Percentiles rank a stretch among this genome's conserved stretches.
Evolutionary conservation across 768 basidiomycete genomes (phyloP).

Genomic region (Pleurotus cornucopiae): DNA sequence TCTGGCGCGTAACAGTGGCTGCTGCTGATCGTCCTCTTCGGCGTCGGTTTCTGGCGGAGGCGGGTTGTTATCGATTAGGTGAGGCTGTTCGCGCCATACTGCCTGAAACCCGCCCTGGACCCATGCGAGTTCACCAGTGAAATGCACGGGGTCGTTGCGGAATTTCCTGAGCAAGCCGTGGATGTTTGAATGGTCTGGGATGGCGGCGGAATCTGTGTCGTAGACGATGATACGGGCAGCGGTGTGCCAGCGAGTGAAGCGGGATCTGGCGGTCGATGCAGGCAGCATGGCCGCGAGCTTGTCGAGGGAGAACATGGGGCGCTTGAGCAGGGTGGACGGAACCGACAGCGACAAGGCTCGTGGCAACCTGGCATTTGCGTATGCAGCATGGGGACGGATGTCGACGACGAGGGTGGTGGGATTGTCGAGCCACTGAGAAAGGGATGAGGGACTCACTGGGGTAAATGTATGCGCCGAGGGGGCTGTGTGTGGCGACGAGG

Average conservation of each 20-base stretch:
- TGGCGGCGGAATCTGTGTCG: slow-evolving; percentile 68
- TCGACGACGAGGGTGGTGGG: slow-evolving; percentile 69
- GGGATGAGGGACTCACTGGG: slow-evolving; percentile 20
- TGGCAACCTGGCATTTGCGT: slow-evolving; percentile 59
- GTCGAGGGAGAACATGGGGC: slow-evolving; percentile 79
- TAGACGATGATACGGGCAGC: slow-evolving; percentile 74
- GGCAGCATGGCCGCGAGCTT: slow-evolving; percentile 82
- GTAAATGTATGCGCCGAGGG: slow-evolving; percentile 10
- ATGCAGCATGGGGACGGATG: slow-evolving; percentile 80
- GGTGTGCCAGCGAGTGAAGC: slow-evolving; percentile 56
- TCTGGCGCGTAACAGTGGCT: slow-evolving; percentile 45
- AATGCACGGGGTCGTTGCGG: slow-evolving; percentile 35
- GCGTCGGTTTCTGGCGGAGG: slow-evolving; percentile 49
- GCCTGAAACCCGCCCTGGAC: slow-evolving; percentile 80
- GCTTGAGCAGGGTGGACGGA: slow-evolving; percentile 90
- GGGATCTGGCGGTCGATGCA: slow-evolving; percentile 46
- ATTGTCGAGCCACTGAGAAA: slow-evolving; percentile 29
- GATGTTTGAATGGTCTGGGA: slow-evolving; percentile 66
- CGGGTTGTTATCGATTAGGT: slow-evolving; percentile 48
- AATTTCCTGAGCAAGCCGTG: slow-evolving; percentile 76
- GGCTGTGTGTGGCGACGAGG: background rate
- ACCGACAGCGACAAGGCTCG: slow-evolving; percentile 81
- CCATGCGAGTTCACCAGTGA: slow-evolving; percentile 65
- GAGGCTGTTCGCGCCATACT: slow-evolving; percentile 49
- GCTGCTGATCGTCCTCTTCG: slow-evolving; percentile 36